Evolutionary conservation across 2,329 filamentous ascomycete species (phyloP), one percentile per base, ranked within the genome.

Genomic region (Blastomyces percursus): DNA sequence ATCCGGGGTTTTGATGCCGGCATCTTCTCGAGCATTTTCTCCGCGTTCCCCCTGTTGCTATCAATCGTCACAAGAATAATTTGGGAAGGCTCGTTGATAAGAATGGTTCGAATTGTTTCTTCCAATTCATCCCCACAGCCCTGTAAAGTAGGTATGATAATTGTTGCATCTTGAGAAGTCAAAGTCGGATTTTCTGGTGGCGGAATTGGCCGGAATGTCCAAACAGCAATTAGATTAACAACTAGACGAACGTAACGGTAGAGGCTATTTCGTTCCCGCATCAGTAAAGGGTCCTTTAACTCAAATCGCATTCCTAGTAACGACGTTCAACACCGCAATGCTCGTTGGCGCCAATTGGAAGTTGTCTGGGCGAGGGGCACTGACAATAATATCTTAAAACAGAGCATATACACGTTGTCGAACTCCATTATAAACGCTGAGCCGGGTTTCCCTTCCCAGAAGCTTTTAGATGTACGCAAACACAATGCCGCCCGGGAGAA

Each of bases 91-190:
- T 81, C 78, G 56, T 77, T 79, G 64, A 78, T 78, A 51, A 84
- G 72, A 52, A 85, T 74, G 19, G 75, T 76, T 32, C 87, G 81
- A 48, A 97, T 82, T 21, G 91, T 96, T 64, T 88, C 85, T 61
- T 87, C 86, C 65, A 97, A 81, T 71, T 95, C 90, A 69, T 91
- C 86, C 64, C 93, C 91, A 65, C 86, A 86, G 64, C 91, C 90
- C 72, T 95, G 90, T 67, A 97, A 91, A 12, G 92, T 95, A 8
- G 93, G 93, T 65, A 96, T 89, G 69, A 97, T 90, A 66, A 96
- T 91, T 6, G 93, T 96, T 70, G 96, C 91, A 83, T 97, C 90
- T 68, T 89, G 79, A 42, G 86, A 83, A 35, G 86, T 90, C 73
- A 91, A 87, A 54, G 81, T 86, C n/a, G 93, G 91, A 66, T 91